Percentiles rank a stretch among this genome's conserved stretches.
phyloP scores from a whole-genome alignment of 495 filamentous ascomycete species.

The Podospora appendiculata region DNA sequence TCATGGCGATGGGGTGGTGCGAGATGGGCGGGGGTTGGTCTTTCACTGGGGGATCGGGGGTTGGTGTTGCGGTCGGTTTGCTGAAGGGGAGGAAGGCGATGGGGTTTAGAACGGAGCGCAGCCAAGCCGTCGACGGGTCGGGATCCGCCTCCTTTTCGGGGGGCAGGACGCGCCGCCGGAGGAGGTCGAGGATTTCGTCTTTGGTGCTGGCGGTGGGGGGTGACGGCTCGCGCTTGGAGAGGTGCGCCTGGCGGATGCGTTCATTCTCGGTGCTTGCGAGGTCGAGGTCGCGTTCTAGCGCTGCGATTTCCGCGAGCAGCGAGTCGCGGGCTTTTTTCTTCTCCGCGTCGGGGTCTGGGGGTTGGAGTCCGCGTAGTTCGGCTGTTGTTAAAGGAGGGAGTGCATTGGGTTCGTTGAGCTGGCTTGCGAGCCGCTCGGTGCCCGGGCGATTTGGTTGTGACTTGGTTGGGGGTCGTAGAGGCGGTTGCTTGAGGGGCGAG shows the following conservation, averaged over 20 bases:
- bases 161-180: constrained; percentile 30
- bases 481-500: constrained; percentile 38
- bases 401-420: too few species aligned
- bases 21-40: constrained; percentile 30
- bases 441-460: background rate
- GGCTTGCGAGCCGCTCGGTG: background rate
- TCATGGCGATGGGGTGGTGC: constrained; percentile 45
- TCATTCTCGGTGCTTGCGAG: constrained; percentile 31
- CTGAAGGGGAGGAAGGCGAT: constrained; percentile 44
- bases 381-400: constrained; percentile 5
- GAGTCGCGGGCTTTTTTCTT: constrained; percentile 31
- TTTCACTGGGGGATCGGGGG: constrained; percentile 2
- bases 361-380: constrained; percentile 26
- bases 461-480: constrained; percentile 1
- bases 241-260: constrained; percentile 24
- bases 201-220: constrained; percentile 14
- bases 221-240: constrained; percentile 7
- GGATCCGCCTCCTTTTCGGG: constrained; percentile 16
- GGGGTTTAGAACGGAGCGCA: constrained; percentile 35
- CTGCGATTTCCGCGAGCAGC: constrained; percentile 28
- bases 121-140: constrained; percentile 22
- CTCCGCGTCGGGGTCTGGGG: constrained; percentile 27
- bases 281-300: constrained; percentile 28
- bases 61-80: constrained; percentile 14
- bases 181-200: constrained; percentile 26